Conservation (phyloP, 257 asterid genomes). For the Capsicum pubescens region DNA sequence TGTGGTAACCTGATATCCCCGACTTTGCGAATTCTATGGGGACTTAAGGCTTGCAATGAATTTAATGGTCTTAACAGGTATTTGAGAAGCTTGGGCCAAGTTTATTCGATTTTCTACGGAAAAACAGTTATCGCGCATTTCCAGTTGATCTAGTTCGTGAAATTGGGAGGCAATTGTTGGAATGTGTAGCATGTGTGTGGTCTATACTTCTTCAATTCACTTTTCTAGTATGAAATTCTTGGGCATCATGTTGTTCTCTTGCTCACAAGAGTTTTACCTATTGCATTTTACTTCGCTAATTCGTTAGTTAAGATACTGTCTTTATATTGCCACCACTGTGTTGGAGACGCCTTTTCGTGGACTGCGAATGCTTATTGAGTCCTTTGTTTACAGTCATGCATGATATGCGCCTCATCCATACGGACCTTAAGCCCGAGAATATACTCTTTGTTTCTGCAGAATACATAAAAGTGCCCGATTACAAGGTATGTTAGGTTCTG, state of each 20-base stretch:
- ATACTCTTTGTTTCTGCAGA: slow-evolving; percentile 59
- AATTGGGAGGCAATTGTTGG: slow-evolving; percentile 66
- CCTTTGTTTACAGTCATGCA: slow-evolving; percentile 51
- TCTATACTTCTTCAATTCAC: slow-evolving; percentile 28
- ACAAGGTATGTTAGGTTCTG: slow-evolving; percentile 43
- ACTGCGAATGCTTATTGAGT: slow-evolving; percentile 25
- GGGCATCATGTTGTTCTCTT: slow-evolving; percentile 25
- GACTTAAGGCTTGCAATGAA: slow-evolving; percentile 48
- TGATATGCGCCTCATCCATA: slow-evolving; percentile 61
- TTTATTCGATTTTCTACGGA: slow-evolving; percentile 62
- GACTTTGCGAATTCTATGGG: slow-evolving; percentile 40
- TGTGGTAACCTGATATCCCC: slow-evolving; percentile 41
- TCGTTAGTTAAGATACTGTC: slow-evolving; percentile 18
- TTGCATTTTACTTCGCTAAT: slow-evolving; percentile 27
- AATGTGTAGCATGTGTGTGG: slow-evolving; percentile 66
- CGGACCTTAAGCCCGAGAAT: slow-evolving; percentile 64
- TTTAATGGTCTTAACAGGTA: slow-evolving; percentile 59
- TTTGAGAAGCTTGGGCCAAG: slow-evolving; percentile 75
- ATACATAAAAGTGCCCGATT: slow-evolving; percentile 51
- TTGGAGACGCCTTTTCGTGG: slow-evolving; percentile 1
- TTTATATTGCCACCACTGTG: not conserved
- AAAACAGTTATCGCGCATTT: slow-evolving; percentile 62
- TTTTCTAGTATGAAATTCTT: slow-evolving; percentile 34
- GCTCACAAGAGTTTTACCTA: not conserved
- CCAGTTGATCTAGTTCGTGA: slow-evolving; percentile 69